Evolutionary conservation across 169 alveolate genomes (phyloP), one percentile per base, ranked within the genome.

Genomic region (Eimeria acervulina): DNA sequence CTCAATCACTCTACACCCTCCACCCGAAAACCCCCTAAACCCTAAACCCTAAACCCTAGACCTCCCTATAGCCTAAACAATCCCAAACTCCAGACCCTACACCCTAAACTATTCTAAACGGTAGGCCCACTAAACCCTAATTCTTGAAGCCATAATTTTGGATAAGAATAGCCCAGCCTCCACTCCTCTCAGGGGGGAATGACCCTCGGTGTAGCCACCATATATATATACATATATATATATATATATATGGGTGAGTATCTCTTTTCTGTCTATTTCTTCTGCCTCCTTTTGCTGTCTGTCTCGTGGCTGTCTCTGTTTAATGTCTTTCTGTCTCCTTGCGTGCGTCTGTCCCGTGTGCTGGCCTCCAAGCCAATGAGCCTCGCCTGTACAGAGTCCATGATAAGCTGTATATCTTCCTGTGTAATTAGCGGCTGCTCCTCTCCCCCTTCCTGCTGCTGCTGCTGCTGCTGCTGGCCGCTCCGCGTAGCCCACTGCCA

Each of bases 401-500:
- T 87, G 90, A 97, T 96, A 81, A 95, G 61, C 44, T 96, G 78
- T 89, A 96, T 96, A 28, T 97, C 95, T 52, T 97, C 97, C 90
- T 96, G 95, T 40, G 96, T 93, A 0, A 93, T 59, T 26, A 93
- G 80, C 55, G 96, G 95, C 95, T 33, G 55, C 33, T 92, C 96
- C 1, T 92, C 96, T 38, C 36, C 96, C 47, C 36, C 92, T n/a
- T 28, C 40, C 74, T 90, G 88, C 80, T 87, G 47, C 78, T 87
- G 33, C 40, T 61, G 66, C 94, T 85, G 80, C 88, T 44, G 89
- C 72, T 36, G 63, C 83, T n/a, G 61, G 6, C 66, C 81, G 47
- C 93, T 52, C 74, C 87, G 61, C 0, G 97, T 96, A 2, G 96
- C 97, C 98, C 98, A 97, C 47, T 96, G 94, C 98, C 98, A 97